These are phyloP conservation scores for Candida tallmaniae DNA, from an alignment of 805 yeast species.

Conservation along the genomic window DNA sequence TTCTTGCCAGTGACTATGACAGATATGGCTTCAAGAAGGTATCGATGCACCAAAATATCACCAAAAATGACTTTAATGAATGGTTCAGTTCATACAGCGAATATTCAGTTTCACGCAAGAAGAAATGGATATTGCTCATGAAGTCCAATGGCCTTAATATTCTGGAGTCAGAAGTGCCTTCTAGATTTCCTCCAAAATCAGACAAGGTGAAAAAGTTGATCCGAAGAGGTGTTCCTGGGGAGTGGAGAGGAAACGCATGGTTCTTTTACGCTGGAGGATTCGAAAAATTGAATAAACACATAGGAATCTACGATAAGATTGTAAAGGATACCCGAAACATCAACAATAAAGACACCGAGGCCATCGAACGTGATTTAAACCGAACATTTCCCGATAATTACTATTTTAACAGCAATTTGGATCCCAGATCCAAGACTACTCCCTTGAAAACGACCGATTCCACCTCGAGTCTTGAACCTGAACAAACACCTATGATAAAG, in stretches of 20 bases:
- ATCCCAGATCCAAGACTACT: background rate
- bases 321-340: slow-evolving; percentile 52
- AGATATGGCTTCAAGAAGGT: slow-evolving; percentile 84
- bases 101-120: slow-evolving; percentile 59
- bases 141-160: slow-evolving; percentile 60
- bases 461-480: background rate
- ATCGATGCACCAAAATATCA: slow-evolving; percentile 40
- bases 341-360: slow-evolving; percentile 76
- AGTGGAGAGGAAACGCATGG: slow-evolving; percentile 98
- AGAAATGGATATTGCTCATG: slow-evolving; percentile 72
- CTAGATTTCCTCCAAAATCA: slow-evolving; percentile 70
- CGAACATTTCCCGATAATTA: slow-evolving; percentile 94
- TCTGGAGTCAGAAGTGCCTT: slow-evolving; percentile 32
- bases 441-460: background rate
- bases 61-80: slow-evolving; percentile 54
- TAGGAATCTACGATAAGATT: slow-evolving; percentile 69
- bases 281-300: slow-evolving; percentile 62
- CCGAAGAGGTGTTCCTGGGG: slow-evolving; percentile 92
- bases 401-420: slow-evolving; percentile 53
- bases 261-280: slow-evolving; percentile 88
- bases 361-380: slow-evolving; percentile 89
- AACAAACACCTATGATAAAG: slow-evolving; percentile 62
- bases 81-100: slow-evolving; percentile 75
- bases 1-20: slow-evolving; percentile 40
- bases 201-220: slow-evolving; percentile 77